These are phyloP conservation scores for Plantago coronopus DNA, from an alignment of 305 asterid species.

Conservation along the genomic window DNA sequence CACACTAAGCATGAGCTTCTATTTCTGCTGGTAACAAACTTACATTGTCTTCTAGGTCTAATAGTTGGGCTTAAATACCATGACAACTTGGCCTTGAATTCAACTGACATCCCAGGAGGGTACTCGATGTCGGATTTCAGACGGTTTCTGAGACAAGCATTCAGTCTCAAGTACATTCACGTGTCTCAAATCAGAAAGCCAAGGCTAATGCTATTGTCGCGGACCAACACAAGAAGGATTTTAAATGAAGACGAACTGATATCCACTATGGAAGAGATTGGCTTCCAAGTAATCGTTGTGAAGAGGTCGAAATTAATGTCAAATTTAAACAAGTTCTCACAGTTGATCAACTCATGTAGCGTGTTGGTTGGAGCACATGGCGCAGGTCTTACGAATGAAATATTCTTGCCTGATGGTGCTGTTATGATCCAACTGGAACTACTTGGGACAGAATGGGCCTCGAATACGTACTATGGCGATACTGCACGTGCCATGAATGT, in stretches of 20 bases:
- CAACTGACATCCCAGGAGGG: constrained; percentile 51
- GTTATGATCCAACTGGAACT: constrained; percentile 58
- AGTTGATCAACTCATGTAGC: constrained; percentile 48
- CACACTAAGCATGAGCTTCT: too few species aligned
- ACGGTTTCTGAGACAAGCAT: constrained; percentile 37
- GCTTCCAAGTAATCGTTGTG: constrained; percentile 40
- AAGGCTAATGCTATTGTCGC: constrained; percentile 42
- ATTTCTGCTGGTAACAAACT: too few species aligned
- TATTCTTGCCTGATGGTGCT: constrained; percentile 54
- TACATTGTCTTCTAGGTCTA: constrained; percentile 27
- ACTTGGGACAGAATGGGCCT: constrained; percentile 49
- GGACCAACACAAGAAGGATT: constrained; percentile 38
- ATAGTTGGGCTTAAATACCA: constrained; percentile 55
- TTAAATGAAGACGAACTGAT: constrained; percentile 51
- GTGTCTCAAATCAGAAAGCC: constrained; percentile 38
- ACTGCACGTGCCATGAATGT: constrained; percentile 52
- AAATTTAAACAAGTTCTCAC: constrained; percentile 37
- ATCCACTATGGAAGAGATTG: constrained; percentile 31
- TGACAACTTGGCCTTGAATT: constrained; percentile 43
- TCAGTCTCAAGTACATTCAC: constrained; percentile 28
- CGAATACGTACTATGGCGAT: constrained; percentile 44
- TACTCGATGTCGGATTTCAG: constrained; percentile 46
- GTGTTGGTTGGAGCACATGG: constrained; percentile 67
- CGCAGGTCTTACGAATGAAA: constrained; percentile 65
- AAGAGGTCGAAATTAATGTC: constrained; percentile 33